Evolutionary conservation across 495 filamentous ascomycete species (phyloP), one percentile per base, ranked within the genome.

Genomic region (Parachaetomium inaequale): DNA sequence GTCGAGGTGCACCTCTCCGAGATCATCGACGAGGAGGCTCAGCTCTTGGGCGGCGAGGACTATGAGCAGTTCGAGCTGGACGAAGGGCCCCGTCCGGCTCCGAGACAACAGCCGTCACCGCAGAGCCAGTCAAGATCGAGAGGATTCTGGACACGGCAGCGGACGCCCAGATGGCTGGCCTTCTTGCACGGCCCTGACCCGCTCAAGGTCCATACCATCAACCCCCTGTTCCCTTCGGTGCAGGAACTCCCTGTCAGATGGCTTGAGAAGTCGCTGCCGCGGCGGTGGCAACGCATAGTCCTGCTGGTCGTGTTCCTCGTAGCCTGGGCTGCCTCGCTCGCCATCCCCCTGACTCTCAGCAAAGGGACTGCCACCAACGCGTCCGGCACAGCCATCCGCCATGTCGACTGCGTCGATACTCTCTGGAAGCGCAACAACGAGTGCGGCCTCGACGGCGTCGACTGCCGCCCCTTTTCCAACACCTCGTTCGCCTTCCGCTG

Each of bases 401-500:
- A 85, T 88, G 25, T 70, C 15, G 82, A 86, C 21, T 94, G 90
- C 66, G 75, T 79, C 26, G 80, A 82, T 60, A 70, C 74, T 12
- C 75, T 72, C 31, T 92, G 89, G 90, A 72, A 75, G 29, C 77
- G 79, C 49, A 85, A 84, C 43, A 90, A 90, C 62, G 76, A 79
- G 58, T 96, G 91, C 68, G 91, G 91, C 14, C 64, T 93, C 5
- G 84, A 94, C 66, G 91, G 91, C 19, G 84, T 85, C 50, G 75
- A 84, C 63, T 96, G 91, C 74, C 82, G 85, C 21, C 91, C 91
- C 0, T 96, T 94, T 65, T 78, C 80, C 28, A 84, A 85, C 64
- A 79, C 78, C 51, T 81, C 79, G 2, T 80, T 90, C 59, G 79
- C 88, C n/a, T 94, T 96, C 68, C 81, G 88, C 49, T 96, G 91